Percentiles rank a stretch among this genome's conserved stretches.
These are phyloP conservation scores for Colletotrichum theobromicola DNA, from an alignment of 2,329 filamentous ascomycete species.

Conservation along the genomic window DNA sequence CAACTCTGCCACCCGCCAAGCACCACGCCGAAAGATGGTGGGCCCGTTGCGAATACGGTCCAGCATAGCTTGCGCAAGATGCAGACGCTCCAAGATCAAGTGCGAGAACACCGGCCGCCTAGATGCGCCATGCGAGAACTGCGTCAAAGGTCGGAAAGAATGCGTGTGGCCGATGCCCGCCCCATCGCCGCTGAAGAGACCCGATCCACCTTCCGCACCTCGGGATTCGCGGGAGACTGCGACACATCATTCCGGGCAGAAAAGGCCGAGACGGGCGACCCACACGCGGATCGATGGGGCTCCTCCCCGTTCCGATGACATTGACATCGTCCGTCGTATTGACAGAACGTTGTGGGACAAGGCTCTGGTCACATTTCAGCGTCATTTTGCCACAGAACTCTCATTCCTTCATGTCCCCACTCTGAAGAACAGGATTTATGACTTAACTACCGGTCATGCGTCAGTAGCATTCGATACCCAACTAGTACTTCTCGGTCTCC, in stretches of 20 bases:
- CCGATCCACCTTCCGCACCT: conserved; percentile 36
- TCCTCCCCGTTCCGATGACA: conserved; percentile 54
- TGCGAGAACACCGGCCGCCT: conserved; percentile 74
- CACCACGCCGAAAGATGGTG: conserved; percentile 27
- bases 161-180: conserved; percentile 69
- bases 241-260: conserved; percentile 45
- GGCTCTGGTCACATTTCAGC: conserved; percentile 71
- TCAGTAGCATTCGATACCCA: conserved; percentile 38
- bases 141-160: conserved; percentile 71
- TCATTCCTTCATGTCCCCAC: conserved; percentile 73
- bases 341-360: conserved; percentile 71
- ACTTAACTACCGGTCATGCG: background rate
- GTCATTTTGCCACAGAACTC: conserved; percentile 74
- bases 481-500: conserved; percentile 67
- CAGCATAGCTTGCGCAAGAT: conserved; percentile 78
- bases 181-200: conserved; percentile 44
- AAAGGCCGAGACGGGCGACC: conserved; percentile 42
- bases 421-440: conserved; percentile 56
- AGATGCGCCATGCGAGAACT: conserved; percentile 69
- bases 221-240: conserved; percentile 34
- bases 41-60: conserved; percentile 66
- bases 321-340: conserved; percentile 64
- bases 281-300: conserved; percentile 27
- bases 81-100: conserved; percentile 83
- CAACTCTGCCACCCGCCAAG: background rate